Percentiles rank a stretch among this genome's conserved stretches.
Evolutionary conservation across 345 rosid species (phyloP).

Genomic region (Rhodomyrtus tomentosa): DNA sequence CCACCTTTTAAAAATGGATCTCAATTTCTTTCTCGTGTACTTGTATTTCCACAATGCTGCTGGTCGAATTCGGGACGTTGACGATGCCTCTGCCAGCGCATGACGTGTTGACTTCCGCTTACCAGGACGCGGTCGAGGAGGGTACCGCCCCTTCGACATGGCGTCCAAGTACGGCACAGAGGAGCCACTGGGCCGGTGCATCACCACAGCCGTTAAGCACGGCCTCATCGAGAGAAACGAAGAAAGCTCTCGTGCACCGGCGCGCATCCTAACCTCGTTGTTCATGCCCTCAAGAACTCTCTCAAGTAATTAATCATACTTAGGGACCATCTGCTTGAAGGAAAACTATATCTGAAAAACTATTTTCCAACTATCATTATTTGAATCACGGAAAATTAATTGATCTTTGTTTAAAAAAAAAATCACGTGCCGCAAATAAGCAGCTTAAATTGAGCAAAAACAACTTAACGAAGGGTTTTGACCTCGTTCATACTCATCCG

Average conservation of each 20-base stretch:
- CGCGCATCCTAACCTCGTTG: slow-evolving; percentile 34
- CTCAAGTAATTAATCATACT: slow-evolving; percentile 7
- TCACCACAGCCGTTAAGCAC: slow-evolving; percentile 23
- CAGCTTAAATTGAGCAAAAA: background rate
- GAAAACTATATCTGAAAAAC: accelerated
- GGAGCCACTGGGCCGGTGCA: slow-evolving; percentile 35
- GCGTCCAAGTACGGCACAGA: slow-evolving; percentile 39
- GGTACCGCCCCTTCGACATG: slow-evolving; percentile 62
- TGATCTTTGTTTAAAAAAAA: background rate
- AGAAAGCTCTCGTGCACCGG: slow-evolving; percentile 44
- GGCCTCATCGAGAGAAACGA: slow-evolving; percentile 31
- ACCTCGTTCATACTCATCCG: too few relatives aligned
- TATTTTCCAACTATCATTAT: background rate
- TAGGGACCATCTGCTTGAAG: background rate
- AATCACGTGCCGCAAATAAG: accelerated
- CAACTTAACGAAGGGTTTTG: too few relatives aligned
- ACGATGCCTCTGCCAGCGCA: slow-evolving; percentile 6
- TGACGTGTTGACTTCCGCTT: background rate
- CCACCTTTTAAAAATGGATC: background rate
- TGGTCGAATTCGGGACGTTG: background rate
- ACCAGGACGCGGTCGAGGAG: slow-evolving; percentile 28
- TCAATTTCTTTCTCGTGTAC: background rate
- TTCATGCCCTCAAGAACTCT: slow-evolving; percentile 26
- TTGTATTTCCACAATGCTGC: too few relatives aligned
- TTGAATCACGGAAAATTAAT: background rate